Base-by-base conservation (phyloP, 352 stramenopile species). In the Phytophthora crassamura region DNA sequence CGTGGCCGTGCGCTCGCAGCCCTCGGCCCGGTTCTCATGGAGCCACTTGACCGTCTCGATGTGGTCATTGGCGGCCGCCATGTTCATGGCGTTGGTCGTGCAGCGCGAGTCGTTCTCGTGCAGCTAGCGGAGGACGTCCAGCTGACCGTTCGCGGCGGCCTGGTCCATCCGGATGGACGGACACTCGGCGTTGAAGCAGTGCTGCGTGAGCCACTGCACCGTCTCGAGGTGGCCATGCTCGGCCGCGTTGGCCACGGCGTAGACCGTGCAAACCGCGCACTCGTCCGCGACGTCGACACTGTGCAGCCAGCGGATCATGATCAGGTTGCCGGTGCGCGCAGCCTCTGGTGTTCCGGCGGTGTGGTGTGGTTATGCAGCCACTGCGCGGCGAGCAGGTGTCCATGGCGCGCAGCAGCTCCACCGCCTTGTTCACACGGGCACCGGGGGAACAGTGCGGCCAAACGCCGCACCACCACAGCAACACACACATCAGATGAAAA, bases 221-320 rank as follows among this genome's bases (percentile, higher is more conserved):
- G 74, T 75, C 12, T 80, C 64, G 2, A 86, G 43, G 46, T 84
- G 74, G 2, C 74, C 74, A 22, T n/a, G n/a, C n/a, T n/a, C n/a
- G n/a, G n/a, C n/a, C n/a, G n/a, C n/a, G n/a, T n/a, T n/a, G n/a
- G n/a, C 57, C 43, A 82, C 77, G 11, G 72, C 76, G n/a, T 75
- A 71, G 8, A 63, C 59, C 12, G 64, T 70, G 41, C 52, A 77
- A n/a, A n/a, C n/a, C n/a, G n/a, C n/a, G n/a, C n/a, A n/a, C n/a
- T 72, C 69, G 7, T 82, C 72, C 1, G 18, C 35, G 3, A 50
- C 59, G 6, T 58, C 41, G 28, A 75, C 53, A 15, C 47, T 36
- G 33, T 82, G 60, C 11, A 88, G 54, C 72, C 75, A 86, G 10
- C 56, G 46, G n/a, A 88, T 66, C 18, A 82, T 73, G 4, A 40